Evolutionary conservation across 1,284 basidiomycete species (phyloP).

Genomic region (Trichosporon sp.): DNA sequence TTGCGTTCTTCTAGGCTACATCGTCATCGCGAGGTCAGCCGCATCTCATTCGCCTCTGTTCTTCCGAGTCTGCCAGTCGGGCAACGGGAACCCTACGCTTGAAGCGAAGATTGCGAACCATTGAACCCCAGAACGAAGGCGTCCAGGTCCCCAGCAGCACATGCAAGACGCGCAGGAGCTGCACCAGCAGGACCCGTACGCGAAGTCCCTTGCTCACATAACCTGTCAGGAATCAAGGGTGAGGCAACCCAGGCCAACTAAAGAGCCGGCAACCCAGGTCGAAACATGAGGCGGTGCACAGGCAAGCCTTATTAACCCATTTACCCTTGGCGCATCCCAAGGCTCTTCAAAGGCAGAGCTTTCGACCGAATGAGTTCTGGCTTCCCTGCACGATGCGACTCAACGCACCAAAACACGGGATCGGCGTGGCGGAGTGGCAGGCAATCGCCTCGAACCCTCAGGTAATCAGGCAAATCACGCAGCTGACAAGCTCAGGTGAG

Average conservation of each 20-base stretch:
- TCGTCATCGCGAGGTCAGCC: not conserved
- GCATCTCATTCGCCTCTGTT: not conserved
- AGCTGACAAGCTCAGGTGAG: slow-evolving; percentile 5
- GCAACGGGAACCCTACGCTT: not conserved
- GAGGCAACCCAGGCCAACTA: not conserved
- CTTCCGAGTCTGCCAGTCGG: not conserved
- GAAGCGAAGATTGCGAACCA: not conserved
- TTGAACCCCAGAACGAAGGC: no score
- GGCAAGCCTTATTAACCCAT: not conserved
- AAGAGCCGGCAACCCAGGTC: not conserved
- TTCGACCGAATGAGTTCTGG: not conserved
- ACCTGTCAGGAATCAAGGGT: no score
- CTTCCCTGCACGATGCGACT: not conserved
- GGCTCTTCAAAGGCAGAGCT: not conserved
- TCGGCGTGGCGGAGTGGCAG: slow-evolving; percentile 7
- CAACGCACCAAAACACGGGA: slow-evolving; percentile 5
- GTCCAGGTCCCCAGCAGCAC: no score
- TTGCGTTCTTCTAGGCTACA: not conserved
- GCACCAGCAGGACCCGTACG: no score
- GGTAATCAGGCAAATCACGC: not conserved
- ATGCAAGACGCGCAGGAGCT: no score
- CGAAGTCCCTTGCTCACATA: no score
- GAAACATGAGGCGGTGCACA: slow-evolving; percentile 3
- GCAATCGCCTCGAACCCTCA: not conserved
- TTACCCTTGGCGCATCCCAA: not conserved